A percentile compares a stretch with the other conserved stretches of the same genome.
Evolutionary conservation across 2,329 filamentous ascomycete genomes (phyloP).

Genomic region (Ascochyta koolunga): DNA sequence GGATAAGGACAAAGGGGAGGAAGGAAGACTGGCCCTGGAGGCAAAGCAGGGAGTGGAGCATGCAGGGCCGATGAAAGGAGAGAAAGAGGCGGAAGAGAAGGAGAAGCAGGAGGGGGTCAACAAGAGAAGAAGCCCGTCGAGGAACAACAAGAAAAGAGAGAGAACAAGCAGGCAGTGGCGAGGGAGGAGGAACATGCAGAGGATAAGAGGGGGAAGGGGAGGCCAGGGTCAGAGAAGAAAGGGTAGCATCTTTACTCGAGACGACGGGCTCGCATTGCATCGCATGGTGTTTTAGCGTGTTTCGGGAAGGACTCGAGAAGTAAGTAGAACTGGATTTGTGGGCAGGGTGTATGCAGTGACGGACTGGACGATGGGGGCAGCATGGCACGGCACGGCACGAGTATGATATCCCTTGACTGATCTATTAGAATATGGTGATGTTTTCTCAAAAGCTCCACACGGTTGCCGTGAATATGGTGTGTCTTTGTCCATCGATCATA

Average conservation of each 20-base stretch:
- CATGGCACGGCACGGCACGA: background rate
- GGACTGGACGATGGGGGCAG: background rate
- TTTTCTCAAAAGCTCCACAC: background rate
- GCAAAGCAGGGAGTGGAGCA: background rate
- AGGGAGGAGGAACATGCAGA: background rate
- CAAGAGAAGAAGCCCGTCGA: background rate
- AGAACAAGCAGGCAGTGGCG: background rate
- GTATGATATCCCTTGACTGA: constrained; percentile 4
- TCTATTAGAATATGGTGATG: background rate
- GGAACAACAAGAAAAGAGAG: background rate
- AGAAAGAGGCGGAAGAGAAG: background rate
- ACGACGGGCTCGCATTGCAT: background rate
- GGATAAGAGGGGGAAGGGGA: background rate
- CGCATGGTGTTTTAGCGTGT: constrained; percentile 5
- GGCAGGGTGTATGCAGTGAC: background rate
- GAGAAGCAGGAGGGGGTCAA: background rate
- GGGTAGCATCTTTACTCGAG: background rate
- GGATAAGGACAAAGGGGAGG: no score
- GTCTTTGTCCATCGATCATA: background rate
- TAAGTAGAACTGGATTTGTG: background rate
- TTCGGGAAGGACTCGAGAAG: background rate
- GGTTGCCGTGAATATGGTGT: background rate
- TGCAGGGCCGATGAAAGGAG: background rate
- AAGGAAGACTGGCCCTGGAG: background rate
- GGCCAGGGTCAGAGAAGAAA: background rate